These are phyloP conservation scores for Carex cristatella DNA, from an alignment of 176 grass and related monocot genomes.

Conservation along the genomic window DNA sequence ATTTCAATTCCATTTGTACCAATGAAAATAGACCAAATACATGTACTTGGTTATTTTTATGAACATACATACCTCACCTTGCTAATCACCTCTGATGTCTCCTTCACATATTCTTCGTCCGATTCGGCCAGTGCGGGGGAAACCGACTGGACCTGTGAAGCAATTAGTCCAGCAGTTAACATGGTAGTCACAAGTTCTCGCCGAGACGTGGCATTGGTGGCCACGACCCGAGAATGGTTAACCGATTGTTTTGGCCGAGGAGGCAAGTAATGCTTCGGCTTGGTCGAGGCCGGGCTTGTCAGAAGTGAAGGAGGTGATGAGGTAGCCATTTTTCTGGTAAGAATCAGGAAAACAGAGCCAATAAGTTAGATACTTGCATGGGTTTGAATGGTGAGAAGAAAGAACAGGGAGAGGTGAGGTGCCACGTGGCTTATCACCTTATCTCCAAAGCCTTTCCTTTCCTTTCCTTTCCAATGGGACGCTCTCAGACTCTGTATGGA, in stretches of 20 bases:
- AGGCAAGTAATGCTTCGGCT: neutral
- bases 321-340: slow-evolving; percentile 9
- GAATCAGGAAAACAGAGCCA: slow-evolving; percentile 9
- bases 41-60: neutral
- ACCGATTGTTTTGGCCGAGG: neutral
- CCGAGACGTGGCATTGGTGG: neutral
- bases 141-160: neutral
- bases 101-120: slow-evolving; percentile 92
- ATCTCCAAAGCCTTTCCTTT: neutral
- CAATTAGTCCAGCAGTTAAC: slow-evolving; percentile 2
- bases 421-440: slow-evolving; percentile 32
- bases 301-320: slow-evolving; percentile 4
- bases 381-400: neutral
- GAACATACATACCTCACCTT: slow-evolving; percentile 57
- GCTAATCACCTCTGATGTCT: slow-evolving; percentile 82
- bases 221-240: neutral
- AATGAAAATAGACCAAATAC: neutral
- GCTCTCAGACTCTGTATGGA: slow-evolving; percentile 18
- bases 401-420: neutral
- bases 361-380: neutral
- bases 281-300: slow-evolving; percentile 5
- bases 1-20: neutral
- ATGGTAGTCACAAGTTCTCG: neutral
- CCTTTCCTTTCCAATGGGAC: neutral
- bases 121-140: slow-evolving; percentile 33